Evolutionary conservation across 192 early-diverging fungal genomes (phyloP).

Genomic region (Phlyctochytrium planicorne): DNA sequence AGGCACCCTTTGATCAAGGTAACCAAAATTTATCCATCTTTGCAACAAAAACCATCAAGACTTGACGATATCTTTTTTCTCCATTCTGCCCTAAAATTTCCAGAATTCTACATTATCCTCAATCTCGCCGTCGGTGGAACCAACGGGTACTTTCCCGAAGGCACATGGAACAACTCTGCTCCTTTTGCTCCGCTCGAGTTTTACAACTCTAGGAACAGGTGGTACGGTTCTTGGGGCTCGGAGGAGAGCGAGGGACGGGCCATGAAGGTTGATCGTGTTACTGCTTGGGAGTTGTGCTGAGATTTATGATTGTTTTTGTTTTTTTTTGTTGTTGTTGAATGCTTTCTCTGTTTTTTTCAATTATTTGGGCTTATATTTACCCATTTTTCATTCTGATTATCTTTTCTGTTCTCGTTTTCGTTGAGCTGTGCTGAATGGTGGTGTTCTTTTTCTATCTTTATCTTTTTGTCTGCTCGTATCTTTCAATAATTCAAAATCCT

Average conservation of each 20-base stretch:
- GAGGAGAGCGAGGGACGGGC: constrained; percentile 21
- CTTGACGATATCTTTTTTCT: constrained; percentile 19
- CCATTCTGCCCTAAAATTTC: background rate
- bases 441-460: background rate
- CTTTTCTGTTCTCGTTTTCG: background rate
- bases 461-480: background rate
- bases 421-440: background rate
- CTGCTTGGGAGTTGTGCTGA: constrained; percentile 34
- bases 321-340: too few species aligned
- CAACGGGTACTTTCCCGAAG: constrained; percentile 60
- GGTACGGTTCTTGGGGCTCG: constrained; percentile 13
- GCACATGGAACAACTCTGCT: constrained; percentile 55
- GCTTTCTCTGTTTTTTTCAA: too few species aligned
- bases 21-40: too few species aligned
- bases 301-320: background rate
- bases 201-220: constrained; percentile 44
- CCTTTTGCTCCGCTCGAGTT: constrained; percentile 51
- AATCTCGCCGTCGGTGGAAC: constrained; percentile 63
- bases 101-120: constrained; percentile 48
- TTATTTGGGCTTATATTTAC: background rate
- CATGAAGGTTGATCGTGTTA: constrained; percentile 33
- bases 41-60: too few species aligned
- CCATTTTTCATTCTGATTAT: too few species aligned
- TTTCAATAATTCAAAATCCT: background rate
- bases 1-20: constrained; percentile 63